phyloP scores from a whole-genome alignment of 2,329 filamentous ascomycete genomes.

The Colletotrichum gigasporum region DNA sequence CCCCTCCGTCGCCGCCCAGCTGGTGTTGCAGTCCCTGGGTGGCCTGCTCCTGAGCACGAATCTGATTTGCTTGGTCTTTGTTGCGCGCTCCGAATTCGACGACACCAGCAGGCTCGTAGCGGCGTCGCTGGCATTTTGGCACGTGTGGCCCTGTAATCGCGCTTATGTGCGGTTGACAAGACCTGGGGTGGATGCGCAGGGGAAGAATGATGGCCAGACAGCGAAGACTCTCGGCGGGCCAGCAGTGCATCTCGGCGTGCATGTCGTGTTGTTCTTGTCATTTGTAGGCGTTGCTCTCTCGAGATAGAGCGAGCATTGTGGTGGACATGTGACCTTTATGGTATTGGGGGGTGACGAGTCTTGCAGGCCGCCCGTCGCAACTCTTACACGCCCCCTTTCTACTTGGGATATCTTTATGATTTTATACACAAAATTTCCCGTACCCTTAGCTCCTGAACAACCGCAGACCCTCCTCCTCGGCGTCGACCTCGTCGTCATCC shows the following conservation, averaged over 20 bases:
- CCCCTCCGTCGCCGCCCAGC: conserved; percentile 48
- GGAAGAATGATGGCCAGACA: conserved; percentile 5
- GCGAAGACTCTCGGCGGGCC: conserved; percentile 55
- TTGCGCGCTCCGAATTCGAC: conserved; percentile 42
- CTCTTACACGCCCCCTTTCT: background rate
- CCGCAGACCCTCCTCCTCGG: conserved; percentile 62
- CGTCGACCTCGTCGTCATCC: conserved; percentile 54
- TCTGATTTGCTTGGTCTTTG: conserved; percentile 50
- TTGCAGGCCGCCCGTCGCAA: too few species aligned
- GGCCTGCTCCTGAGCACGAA: conserved; percentile 56
- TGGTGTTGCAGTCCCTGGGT: conserved; percentile 58
- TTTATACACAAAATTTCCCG: conserved; percentile 3
- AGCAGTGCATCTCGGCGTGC: conserved; percentile 53
- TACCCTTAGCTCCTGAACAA: conserved; percentile 57
- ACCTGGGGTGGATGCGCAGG: conserved; percentile 21
- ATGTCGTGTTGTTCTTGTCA: conserved; percentile 47
- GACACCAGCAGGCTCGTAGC: conserved; percentile 45
- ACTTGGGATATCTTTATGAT: conserved; percentile 27
- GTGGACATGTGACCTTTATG: too few species aligned
- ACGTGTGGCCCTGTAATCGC: conserved; percentile 57
- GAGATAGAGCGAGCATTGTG: too few species aligned
- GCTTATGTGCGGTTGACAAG: conserved; percentile 47
- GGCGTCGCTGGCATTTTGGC: conserved; percentile 56
- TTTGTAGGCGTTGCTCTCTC: conserved; percentile 41
- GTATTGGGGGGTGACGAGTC: too few species aligned